Evolutionary conservation across 2,329 filamentous ascomycete species (phyloP), one percentile per base, ranked within the genome.

Genomic region (Fusarium falciforme): DNA sequence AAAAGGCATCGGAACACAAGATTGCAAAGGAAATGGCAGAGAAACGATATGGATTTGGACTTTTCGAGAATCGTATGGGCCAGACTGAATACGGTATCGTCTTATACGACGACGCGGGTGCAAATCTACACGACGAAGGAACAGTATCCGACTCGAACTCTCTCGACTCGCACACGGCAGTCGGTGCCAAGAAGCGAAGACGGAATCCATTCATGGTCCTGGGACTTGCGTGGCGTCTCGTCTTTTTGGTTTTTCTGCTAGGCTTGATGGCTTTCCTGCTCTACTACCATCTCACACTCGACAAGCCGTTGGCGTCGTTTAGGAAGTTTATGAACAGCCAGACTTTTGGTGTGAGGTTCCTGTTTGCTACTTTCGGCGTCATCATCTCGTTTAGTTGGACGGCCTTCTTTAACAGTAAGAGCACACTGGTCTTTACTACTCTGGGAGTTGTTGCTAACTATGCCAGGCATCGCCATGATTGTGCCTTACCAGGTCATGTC

Each of bases 401-500:
- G 10, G 78, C 81, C 0, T 80, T 87, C 33, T 86, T 86, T 20
- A 71, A 79, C 31, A 79, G 77, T 79, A 55, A 69, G 77, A 52
- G n/a, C 7, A 36, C 1, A 2, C 1, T 9, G 2, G 7, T 3
- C 1, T 3, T n/a, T 8, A 4, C 16, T 8, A 4, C 16, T 10
- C n/a, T 7, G 4, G 8, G 25, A 27, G 16, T 0, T 7, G 5
- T 49, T 40, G 14, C 68, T 74, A 62, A 71, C 52, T 7, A 3
- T 20, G 11, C 20, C 5, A 88, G 87, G 85, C 61, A 81, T 87
- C 54, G 83, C 85, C 10, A 83, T 84, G 61, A 80, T 86, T 40
- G 82, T 82, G 16, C 86, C 87, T 1, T 87, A 85, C 71, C 81
- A 83, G 25, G 79, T 84, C 47, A 84, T 88, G 72, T 74, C 78